Conservation (phyloP, 257 asterid genomes). For the Coffea canephora region DNA sequence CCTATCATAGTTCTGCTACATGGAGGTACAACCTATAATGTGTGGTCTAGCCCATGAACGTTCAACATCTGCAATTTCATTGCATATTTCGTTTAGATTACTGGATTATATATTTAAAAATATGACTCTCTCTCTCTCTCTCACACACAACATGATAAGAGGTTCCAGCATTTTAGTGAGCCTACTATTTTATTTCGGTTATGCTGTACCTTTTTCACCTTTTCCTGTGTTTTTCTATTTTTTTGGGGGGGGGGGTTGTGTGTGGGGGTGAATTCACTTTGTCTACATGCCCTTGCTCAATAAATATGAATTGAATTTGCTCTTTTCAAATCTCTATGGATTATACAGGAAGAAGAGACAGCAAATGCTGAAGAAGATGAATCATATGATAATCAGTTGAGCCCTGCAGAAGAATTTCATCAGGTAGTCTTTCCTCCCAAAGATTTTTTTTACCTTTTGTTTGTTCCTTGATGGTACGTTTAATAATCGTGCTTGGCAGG, state of each 20-base stretch:
- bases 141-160: not conserved
- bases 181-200: not conserved
- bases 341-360: constrained; percentile 51
- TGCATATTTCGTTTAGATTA: not conserved
- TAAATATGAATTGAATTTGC: not conserved
- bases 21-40: not conserved
- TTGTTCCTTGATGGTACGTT: not conserved
- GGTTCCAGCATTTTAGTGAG: not conserved
- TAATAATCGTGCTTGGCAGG: constrained; percentile 29
- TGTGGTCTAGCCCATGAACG: not conserved
- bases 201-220: not conserved
- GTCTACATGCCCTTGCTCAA: not conserved
- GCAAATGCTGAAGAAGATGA: constrained; percentile 37
- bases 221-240: too few relatives aligned
- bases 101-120: not conserved
- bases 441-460: not conserved
- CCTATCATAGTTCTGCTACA: not conserved
- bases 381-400: constrained; percentile 33
- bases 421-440: constrained; percentile 39
- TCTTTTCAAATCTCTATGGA: not conserved
- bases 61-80: not conserved
- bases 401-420: constrained; percentile 38
- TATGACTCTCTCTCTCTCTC: not conserved
- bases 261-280: not conserved
- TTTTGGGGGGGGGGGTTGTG: too few relatives aligned